These are phyloP conservation scores for Ustulina deusta DNA, from an alignment of 2,329 filamentous ascomycete species.

Conservation along the genomic window DNA sequence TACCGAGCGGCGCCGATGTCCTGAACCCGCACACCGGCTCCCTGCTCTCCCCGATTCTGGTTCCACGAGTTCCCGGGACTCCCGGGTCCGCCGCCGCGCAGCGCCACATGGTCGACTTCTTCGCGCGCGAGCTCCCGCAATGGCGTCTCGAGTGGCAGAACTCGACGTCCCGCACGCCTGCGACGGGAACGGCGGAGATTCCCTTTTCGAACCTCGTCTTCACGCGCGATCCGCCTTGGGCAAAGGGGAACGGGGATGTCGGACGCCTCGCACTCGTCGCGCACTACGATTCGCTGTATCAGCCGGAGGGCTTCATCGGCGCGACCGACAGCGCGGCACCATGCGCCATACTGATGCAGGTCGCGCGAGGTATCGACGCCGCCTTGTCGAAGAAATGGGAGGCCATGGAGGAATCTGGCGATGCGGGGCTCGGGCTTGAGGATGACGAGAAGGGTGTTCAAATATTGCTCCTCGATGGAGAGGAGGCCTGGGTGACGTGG, in stretches of 20 bases:
- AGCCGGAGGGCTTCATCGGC: slow-evolving; percentile 88
- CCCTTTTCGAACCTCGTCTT: slow-evolving; percentile 91
- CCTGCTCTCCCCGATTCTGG: slow-evolving; percentile 86
- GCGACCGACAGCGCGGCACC: slow-evolving; percentile 94
- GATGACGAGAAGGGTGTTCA: slow-evolving; percentile 86
- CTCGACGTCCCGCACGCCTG: slow-evolving; percentile 85
- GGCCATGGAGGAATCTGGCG: slow-evolving; percentile 72
- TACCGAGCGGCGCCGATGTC: slow-evolving; percentile 79
- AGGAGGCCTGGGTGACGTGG: slow-evolving; percentile 91
- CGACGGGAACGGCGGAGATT: slow-evolving; percentile 75
- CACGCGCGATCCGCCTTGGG: slow-evolving; percentile 88
- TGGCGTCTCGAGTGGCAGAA: slow-evolving; percentile 91
- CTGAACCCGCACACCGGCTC: slow-evolving; percentile 82
- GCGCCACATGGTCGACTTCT: slow-evolving; percentile 87
- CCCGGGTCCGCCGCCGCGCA: slow-evolving; percentile 78
- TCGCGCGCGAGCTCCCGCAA: slow-evolving; percentile 75
- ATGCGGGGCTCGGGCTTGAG: slow-evolving; percentile 68
- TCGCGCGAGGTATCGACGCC: slow-evolving; percentile 81
- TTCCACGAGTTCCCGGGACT: slow-evolving; percentile 89
- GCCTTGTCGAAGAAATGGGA: slow-evolving; percentile 87
- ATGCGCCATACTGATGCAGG: slow-evolving; percentile 92
- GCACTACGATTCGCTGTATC: slow-evolving; percentile 90
- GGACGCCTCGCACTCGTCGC: slow-evolving; percentile 87
- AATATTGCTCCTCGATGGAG: slow-evolving; percentile 90
- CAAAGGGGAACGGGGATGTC: slow-evolving; percentile 74